Evolutionary conservation across 108 stramenopile genomes (phyloP), one percentile per base, ranked within the genome.

Genomic region (Cyclostephanos invisitatus): DNA sequence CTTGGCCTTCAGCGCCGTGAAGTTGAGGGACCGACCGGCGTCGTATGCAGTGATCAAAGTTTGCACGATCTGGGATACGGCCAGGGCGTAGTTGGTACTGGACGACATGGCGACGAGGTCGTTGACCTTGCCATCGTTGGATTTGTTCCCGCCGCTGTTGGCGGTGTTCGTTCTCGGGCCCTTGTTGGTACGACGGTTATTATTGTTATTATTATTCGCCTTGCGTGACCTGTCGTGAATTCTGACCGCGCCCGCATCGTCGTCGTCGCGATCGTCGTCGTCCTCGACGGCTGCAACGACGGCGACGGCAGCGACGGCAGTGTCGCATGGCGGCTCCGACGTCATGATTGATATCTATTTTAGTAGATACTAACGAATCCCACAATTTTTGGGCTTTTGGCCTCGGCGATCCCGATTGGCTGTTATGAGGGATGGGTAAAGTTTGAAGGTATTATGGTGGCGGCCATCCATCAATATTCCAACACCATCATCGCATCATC

Each of bases 1-100:
- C 28, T 86, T 66, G 27, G 85, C 78, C 75, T 96, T 98, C 67
- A 95, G 80, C 42, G 83, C 73, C 5, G 93, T 96, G 56, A 98
- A 89, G 79, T 98, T 98, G 32, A 96, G 70, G 11, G 92, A 83
- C 4, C 72, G 64, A 20, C 87, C 86, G 40, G 80, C 59, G 49
- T 96, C 93, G 78, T 95, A 96, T 37, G 95, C 92, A 27, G 83
- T 58, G 10, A 96, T 95, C 9, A 97, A 69, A 22, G 87, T 88
- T 56, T 84, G 80, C n/a, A 97, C 94, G 18, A 97, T 85, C 65
- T 85, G 84, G 24, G 90, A 81, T 50, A 95, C 83, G 25, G 89
- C 89, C 46, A 91, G 73, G 40, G 95, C 90, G 77, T 96, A 91
- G 42, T 66, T 59, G 21, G 70, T 73, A 61, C 67, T 67, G 72